Percentiles rank a stretch among this genome's conserved stretches.
phyloP scores from a whole-genome alignment of 192 early-diverging fungal species.

The Fimicolochytrium jonesii region DNA sequence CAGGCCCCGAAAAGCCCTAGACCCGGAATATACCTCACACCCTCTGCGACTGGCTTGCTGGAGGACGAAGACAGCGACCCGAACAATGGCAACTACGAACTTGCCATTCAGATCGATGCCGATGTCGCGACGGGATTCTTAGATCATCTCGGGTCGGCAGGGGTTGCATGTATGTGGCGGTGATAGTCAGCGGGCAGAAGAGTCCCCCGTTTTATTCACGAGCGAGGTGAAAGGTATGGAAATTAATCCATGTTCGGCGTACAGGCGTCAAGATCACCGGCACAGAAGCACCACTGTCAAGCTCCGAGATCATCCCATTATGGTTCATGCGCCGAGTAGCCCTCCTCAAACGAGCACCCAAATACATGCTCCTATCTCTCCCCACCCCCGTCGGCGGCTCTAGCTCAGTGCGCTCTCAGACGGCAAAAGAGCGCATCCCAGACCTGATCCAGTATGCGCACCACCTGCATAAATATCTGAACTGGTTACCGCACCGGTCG shows the following conservation, averaged over 20 bases:
- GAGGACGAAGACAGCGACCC: too few species aligned
- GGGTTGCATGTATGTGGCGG: constrained; percentile 21
- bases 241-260: too few species aligned
- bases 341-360: constrained; percentile 5
- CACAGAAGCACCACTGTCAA: constrained; percentile 17
- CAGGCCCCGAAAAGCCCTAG: constrained; percentile 19
- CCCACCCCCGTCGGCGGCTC: constrained; percentile 24
- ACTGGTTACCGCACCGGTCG: not conserved
- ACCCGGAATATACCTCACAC: constrained; percentile 25
- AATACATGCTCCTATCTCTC: constrained; percentile 13
- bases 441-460: constrained; percentile 13
- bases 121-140: constrained; percentile 14
- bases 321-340: constrained; percentile 18
- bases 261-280: constrained; percentile 27
- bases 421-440: constrained; percentile 17
- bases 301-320: constrained; percentile 20
- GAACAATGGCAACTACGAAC: constrained; percentile 6
- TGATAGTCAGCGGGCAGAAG: too few species aligned
- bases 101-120: constrained; percentile 20
- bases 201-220: too few species aligned
- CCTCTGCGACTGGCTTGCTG: constrained; percentile 18
- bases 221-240: too few species aligned
- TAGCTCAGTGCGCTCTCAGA: constrained; percentile 6
- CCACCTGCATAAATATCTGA: constrained; percentile 22
- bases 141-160: constrained; percentile 17